Evolutionary conservation across 2,329 filamentous ascomycete species (phyloP).

Genomic region (Lachnellula hyalina): DNA sequence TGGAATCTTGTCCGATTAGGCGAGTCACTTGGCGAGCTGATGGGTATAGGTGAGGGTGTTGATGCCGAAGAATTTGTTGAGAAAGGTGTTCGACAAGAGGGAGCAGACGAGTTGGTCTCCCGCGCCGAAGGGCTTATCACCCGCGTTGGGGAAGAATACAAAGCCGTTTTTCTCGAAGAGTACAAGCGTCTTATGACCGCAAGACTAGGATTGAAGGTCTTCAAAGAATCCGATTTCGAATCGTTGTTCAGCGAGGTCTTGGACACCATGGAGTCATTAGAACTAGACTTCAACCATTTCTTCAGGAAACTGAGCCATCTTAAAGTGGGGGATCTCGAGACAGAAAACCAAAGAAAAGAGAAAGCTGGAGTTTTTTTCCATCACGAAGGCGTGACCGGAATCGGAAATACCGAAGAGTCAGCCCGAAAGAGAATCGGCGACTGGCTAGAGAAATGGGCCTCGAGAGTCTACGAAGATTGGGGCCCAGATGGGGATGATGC

Average conservation of each 20-base stretch:
- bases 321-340: constrained; percentile 56
- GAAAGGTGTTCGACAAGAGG: constrained; percentile 66
- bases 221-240: constrained; percentile 71
- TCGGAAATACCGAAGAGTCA: constrained; percentile 53
- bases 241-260: constrained; percentile 75
- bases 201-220: constrained; percentile 68
- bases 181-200: constrained; percentile 81
- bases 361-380: constrained; percentile 75
- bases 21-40: constrained; percentile 80
- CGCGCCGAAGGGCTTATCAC: constrained; percentile 81
- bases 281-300: constrained; percentile 91
- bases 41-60: constrained; percentile 69
- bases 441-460: constrained; percentile 79
- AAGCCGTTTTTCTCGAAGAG: constrained; percentile 77
- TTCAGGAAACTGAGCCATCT: constrained; percentile 74
- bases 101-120: constrained; percentile 63
- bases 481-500: constrained; percentile 50
- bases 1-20: constrained; percentile 94
- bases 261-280: constrained; percentile 72
- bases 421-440: constrained; percentile 62
- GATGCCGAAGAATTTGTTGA: constrained; percentile 67
- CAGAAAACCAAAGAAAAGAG: constrained; percentile 57
- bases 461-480: constrained; percentile 73
- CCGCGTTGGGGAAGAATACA: constrained; percentile 80
- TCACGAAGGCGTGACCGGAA: constrained; percentile 58